phyloP scores from a whole-genome alignment of 768 basidiomycete genomes.

The Mycena floridula region DNA sequence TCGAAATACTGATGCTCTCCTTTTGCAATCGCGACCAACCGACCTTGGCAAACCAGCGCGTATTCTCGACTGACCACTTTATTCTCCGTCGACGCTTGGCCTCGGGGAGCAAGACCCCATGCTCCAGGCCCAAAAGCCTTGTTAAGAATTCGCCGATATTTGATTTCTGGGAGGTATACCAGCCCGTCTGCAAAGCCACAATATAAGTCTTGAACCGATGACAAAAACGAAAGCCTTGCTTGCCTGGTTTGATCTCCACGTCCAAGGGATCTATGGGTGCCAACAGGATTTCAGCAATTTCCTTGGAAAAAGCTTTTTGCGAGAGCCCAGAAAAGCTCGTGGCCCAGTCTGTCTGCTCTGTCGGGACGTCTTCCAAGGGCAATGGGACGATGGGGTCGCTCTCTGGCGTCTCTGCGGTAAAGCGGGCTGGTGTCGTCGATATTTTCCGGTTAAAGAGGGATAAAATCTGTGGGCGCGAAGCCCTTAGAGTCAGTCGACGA shows the following conservation, averaged over 20 bases:
- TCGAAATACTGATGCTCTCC: slow-evolving; percentile 98
- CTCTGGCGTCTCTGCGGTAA: no score
- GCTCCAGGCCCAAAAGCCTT: slow-evolving; percentile 93
- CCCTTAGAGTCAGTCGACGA: no score
- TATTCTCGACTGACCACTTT: slow-evolving; percentile 91
- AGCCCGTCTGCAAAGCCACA: slow-evolving; percentile 62
- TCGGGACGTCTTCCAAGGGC: neutral
- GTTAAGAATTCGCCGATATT: slow-evolving; percentile 89
- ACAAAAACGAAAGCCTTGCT: slow-evolving; percentile 20
- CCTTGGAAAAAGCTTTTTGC: slow-evolving; percentile 67
- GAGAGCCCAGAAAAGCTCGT: slow-evolving; percentile 82
- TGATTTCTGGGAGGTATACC: slow-evolving; percentile 94
- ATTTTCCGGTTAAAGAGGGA: no score
- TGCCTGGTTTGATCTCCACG: slow-evolving; percentile 93
- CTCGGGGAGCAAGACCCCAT: slow-evolving; percentile 93
- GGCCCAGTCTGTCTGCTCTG: slow-evolving; percentile 69
- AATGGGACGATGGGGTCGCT: no score
- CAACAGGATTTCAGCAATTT: slow-evolving; percentile 65
- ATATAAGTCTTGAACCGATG: slow-evolving; percentile 1
- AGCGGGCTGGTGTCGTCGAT: no score
- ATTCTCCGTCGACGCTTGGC: slow-evolving; percentile 85
- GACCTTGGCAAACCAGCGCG: slow-evolving; percentile 86
- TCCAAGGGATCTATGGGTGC: slow-evolving; percentile 72
- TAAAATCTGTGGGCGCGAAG: no score
- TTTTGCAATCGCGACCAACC: slow-evolving; percentile 85